Percentiles rank a stretch among this genome's conserved stretches.
phyloP scores from a whole-genome alignment of 148 eudicot genomes.

The Fallopia convolvulus region DNA sequence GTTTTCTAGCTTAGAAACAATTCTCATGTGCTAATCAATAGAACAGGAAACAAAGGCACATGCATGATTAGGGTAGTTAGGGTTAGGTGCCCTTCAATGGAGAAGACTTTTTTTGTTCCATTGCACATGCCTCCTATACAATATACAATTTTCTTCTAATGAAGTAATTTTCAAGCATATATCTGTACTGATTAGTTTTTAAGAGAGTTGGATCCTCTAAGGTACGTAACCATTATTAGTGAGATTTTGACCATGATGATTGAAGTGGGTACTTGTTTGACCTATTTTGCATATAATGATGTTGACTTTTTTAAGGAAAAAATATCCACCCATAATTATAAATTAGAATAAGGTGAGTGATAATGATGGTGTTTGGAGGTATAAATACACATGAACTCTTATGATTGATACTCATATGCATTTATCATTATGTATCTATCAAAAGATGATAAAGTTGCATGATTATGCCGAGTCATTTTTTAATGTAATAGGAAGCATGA shows the following conservation, averaged over 20 bases:
- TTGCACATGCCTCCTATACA: constrained; percentile 2
- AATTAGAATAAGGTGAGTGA: not conserved
- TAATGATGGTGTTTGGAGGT: not conserved
- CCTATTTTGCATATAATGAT: not conserved
- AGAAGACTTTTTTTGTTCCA: not conserved
- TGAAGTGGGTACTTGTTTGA: constrained; percentile 3
- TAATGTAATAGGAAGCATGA: not conserved
- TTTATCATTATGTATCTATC: not conserved
- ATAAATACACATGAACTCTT: not conserved
- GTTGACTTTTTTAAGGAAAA: not conserved
- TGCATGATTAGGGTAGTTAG: constrained; percentile 3
- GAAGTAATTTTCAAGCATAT: not conserved
- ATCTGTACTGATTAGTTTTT: not conserved
- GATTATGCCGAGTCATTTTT: not conserved
- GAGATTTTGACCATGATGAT: not conserved
- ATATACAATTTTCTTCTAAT: not conserved
- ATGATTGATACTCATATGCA: constrained; percentile 4
- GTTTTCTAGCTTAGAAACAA: not conserved
- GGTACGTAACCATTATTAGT: constrained; percentile 11
- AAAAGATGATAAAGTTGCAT: not conserved
- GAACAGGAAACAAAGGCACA: not conserved
- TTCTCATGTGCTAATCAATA: not conserved
- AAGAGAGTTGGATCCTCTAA: not conserved
- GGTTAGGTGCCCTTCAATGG: not conserved
- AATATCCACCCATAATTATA: not conserved